These are phyloP conservation scores for Pythium insidiosum DNA, from an alignment of 352 stramenopile genomes.

Conservation along the genomic window DNA sequence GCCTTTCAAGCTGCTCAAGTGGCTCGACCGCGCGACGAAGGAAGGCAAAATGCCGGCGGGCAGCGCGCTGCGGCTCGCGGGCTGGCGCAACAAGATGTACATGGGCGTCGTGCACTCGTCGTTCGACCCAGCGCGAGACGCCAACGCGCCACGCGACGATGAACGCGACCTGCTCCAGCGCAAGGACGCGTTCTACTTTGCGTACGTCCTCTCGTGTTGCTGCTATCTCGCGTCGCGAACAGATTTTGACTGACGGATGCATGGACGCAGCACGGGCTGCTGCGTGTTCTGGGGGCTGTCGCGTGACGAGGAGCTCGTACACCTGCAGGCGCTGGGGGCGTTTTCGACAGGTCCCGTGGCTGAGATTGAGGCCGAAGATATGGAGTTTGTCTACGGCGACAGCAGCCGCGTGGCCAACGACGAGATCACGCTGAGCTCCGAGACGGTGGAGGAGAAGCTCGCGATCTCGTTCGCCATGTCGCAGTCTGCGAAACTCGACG, in stretches of 20 bases:
- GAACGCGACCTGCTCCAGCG: conserved; percentile 16
- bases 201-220: conserved; percentile 19
- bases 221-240: background rate
- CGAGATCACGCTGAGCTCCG: conserved; percentile 65
- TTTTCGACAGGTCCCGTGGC: conserved; percentile 40
- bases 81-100: conserved; percentile 65
- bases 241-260: too few species aligned
- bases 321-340: conserved; percentile 36
- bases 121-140: conserved; percentile 1
- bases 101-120: conserved; percentile 61
- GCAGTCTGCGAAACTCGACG: conserved; percentile 88
- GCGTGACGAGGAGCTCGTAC: conserved; percentile 36
- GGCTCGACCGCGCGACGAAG: conserved; percentile 29
- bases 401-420: conserved; percentile 63
- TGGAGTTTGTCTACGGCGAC: conserved; percentile 53
- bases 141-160: too few species aligned
- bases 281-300: conserved; percentile 68
- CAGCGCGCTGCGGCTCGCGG: conserved; percentile 6
- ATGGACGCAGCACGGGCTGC: conserved; percentile 54
- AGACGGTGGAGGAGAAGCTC: conserved; percentile 79
- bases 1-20: conserved; percentile 69
- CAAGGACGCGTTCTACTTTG: conserved; percentile 70
- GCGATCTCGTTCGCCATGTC: conserved; percentile 89
- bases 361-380: conserved; percentile 51
- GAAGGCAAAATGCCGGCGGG: too few species aligned